Percentiles rank a stretch among this genome's conserved stretches.
These are phyloP conservation scores for Porodaedalea pini DNA, from an alignment of 1,284 basidiomycete genomes.

Conservation along the genomic window DNA sequence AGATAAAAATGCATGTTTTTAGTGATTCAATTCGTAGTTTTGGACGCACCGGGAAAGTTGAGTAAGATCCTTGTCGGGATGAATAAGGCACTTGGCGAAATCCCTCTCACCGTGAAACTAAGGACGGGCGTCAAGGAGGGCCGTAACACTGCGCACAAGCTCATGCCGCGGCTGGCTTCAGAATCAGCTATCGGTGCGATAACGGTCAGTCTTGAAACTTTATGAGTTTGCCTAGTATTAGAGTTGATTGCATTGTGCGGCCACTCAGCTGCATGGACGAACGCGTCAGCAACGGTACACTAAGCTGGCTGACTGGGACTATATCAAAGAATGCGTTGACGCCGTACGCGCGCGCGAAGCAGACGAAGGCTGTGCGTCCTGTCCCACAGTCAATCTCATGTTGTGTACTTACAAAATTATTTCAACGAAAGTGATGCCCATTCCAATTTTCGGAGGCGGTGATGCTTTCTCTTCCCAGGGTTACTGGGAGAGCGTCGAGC, in stretches of 20 bases:
- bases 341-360: slow-evolving; percentile 76
- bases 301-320: slow-evolving; percentile 85
- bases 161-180: slow-evolving; percentile 79
- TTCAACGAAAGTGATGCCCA: slow-evolving; percentile 58
- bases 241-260: background rate
- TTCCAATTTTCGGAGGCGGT: slow-evolving; percentile 95
- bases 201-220: slow-evolving; percentile 51
- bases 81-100: slow-evolving; percentile 87
- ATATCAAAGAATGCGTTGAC: slow-evolving; percentile 84
- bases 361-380: slow-evolving; percentile 68
- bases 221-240: background rate
- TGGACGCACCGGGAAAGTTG: slow-evolving; percentile 80
- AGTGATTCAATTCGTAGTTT: slow-evolving; percentile 44
- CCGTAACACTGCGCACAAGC: slow-evolving; percentile 83
- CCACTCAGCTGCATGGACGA: slow-evolving; percentile 80
- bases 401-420: slow-evolving; percentile 11
- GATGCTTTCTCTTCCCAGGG: slow-evolving; percentile 88
- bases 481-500: slow-evolving; percentile 78
- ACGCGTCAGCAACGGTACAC: slow-evolving; percentile 90
- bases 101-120: slow-evolving; percentile 94
- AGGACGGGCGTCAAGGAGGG: slow-evolving; percentile 89
- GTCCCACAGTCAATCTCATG: background rate
- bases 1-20: background rate
- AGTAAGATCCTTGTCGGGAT: slow-evolving; percentile 89
- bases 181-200: slow-evolving; percentile 82